Evolutionary conservation across 2,329 filamentous ascomycete genomes (phyloP).

Genomic region (Fusarium sublunatum): DNA sequence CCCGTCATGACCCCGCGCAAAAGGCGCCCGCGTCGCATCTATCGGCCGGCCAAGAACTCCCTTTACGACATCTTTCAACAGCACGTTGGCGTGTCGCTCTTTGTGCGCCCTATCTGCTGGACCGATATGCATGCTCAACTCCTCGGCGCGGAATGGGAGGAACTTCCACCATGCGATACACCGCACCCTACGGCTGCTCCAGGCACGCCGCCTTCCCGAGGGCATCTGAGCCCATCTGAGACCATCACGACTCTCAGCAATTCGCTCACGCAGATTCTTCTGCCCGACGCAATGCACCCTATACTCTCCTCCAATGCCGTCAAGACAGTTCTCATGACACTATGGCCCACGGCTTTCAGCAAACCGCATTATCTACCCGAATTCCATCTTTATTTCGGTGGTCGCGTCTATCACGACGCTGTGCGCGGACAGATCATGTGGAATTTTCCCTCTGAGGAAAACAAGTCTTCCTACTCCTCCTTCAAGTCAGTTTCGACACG

Average conservation of each 20-base stretch:
- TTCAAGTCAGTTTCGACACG: conserved; percentile 54
- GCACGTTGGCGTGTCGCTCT: conserved; percentile 60
- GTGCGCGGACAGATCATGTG: conserved; percentile 64
- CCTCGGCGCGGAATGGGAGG: conserved; percentile 60
- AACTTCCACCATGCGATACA: conserved; percentile 55
- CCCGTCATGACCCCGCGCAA: conserved; percentile 38
- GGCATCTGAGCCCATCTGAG: conserved; percentile 54
- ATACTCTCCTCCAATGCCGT: conserved; percentile 56
- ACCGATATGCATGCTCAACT: conserved; percentile 62
- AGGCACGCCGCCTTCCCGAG: conserved; percentile 51
- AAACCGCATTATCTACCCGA: conserved; percentile 51
- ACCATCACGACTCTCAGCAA: conserved; percentile 57
- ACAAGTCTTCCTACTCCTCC: conserved; percentile 46
- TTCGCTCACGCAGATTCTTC: conserved; percentile 58
- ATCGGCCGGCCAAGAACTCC: conserved; percentile 59
- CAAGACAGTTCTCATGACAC: conserved; percentile 56
- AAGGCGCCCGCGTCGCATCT: conserved; percentile 49
- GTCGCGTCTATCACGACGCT: conserved; percentile 56
- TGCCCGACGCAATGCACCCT: conserved; percentile 48
- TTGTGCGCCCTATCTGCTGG: conserved; percentile 66
- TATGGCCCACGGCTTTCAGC: conserved; percentile 56
- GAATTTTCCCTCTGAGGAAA: conserved; percentile 52
- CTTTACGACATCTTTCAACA: conserved; percentile 64
- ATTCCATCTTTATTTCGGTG: conserved; percentile 63
- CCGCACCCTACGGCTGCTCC: conserved; percentile 53